phyloP scores from a whole-genome alignment of 345 rosid species.

The Eucalyptus virginea region DNA sequence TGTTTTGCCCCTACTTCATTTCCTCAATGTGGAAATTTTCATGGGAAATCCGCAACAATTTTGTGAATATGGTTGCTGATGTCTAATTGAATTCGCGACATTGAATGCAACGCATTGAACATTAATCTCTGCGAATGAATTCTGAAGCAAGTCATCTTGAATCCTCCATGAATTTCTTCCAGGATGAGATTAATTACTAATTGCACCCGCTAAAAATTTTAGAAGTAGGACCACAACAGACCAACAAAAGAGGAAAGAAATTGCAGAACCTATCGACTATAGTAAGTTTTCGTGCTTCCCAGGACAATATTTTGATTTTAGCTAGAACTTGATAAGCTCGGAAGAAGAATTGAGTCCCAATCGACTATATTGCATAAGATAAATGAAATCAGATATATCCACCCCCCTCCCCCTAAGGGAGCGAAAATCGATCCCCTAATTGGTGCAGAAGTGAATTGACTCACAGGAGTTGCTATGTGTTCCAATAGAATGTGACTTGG shows the following conservation, averaged over 20 bases:
- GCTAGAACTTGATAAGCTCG: background rate
- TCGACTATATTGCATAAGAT: background rate
- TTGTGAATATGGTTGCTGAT: background rate
- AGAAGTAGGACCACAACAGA: background rate
- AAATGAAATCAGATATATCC: too few relatives aligned
- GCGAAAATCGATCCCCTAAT: too few relatives aligned
- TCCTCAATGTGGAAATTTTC: background rate
- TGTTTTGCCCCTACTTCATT: background rate
- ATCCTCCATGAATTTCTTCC: background rate
- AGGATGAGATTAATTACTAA: background rate
- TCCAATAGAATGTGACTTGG: too few relatives aligned
- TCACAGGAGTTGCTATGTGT: too few relatives aligned
- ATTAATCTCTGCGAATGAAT: background rate
- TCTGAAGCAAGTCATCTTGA: background rate
- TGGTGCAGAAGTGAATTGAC: too few relatives aligned
- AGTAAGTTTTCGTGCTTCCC: background rate
- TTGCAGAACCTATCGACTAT: background rate
- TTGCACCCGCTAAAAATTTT: background rate
- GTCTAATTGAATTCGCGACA: rapidly evolving
- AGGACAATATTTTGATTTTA: background rate
- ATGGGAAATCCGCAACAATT: background rate
- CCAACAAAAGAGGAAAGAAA: background rate
- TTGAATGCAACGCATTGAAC: background rate
- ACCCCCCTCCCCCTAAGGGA: too few relatives aligned
- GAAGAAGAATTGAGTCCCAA: too few relatives aligned